A percentile compares a stretch with the other conserved stretches of the same genome.
Evolutionary conservation across 192 early-diverging fungal species (phyloP).

Genomic region (Coemansia pectinata): DNA sequence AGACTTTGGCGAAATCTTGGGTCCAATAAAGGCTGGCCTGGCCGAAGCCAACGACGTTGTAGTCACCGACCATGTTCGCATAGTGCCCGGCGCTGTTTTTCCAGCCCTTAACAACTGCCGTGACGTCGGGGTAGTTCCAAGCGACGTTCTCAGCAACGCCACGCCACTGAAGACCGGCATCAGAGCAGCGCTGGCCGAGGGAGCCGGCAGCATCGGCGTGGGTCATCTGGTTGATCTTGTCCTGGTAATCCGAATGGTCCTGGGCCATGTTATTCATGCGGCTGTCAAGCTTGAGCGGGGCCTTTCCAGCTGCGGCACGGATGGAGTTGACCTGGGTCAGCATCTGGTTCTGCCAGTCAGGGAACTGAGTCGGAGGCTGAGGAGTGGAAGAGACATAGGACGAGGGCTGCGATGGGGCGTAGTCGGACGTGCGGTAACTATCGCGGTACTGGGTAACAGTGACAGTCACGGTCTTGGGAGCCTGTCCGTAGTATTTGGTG

Average conservation of each 20-base stretch:
- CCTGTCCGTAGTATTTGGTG: not conserved
- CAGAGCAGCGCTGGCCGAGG: not conserved
- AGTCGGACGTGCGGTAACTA: not conserved
- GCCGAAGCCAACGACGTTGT: slow-evolving; percentile 31
- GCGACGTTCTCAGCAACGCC: slow-evolving; percentile 41
- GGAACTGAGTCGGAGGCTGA: not conserved
- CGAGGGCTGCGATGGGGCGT: not conserved
- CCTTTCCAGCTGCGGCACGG: slow-evolving; percentile 9
- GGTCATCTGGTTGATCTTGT: slow-evolving; percentile 18
- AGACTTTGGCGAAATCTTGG: slow-evolving; percentile 20
- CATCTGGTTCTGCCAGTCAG: slow-evolving; percentile 18
- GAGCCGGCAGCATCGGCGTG: slow-evolving; percentile 15
- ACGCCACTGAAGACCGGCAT: slow-evolving; percentile 12
- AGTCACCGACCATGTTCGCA: slow-evolving; percentile 34
- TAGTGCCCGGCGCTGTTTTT: slow-evolving; percentile 29
- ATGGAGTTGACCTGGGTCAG: slow-evolving; percentile 23
- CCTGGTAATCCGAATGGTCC: slow-evolving; percentile 33
- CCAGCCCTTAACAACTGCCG: slow-evolving; percentile 24
- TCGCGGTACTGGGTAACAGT: not conserved
- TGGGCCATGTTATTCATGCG: slow-evolving; percentile 20
- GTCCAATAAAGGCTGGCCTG: slow-evolving; percentile 24
- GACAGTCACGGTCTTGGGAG: not conserved
- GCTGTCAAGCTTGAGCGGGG: slow-evolving; percentile 6
- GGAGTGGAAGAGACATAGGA: not conserved
- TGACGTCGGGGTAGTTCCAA: slow-evolving; percentile 1